These are phyloP conservation scores for Neurospora intermedia DNA, from an alignment of 495 filamentous ascomycete species.

Conservation along the genomic window DNA sequence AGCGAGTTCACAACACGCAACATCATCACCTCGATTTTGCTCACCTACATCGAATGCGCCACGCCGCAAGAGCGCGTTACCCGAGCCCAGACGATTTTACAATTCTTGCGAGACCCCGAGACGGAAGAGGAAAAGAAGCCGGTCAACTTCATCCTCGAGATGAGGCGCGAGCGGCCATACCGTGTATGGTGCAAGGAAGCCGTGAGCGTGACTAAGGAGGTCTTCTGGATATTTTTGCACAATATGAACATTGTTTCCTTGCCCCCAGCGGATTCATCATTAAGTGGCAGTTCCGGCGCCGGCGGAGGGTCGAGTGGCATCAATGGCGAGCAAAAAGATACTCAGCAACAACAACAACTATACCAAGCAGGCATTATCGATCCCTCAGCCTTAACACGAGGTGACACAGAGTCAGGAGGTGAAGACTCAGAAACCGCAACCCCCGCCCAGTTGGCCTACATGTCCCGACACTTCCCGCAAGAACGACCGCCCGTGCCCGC, in stretches of 20 bases:
- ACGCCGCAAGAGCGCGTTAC: constrained; percentile 40
- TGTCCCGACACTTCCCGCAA: constrained; percentile 69
- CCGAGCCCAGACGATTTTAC: constrained; percentile 58
- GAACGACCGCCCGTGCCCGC: constrained; percentile 85
- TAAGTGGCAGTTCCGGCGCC: not conserved
- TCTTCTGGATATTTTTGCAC: constrained; percentile 99
- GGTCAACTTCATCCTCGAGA: constrained; percentile 76
- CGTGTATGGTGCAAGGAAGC: constrained; percentile 90
- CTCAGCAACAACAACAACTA: not conserved
- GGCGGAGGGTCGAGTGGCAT: constrained; percentile 2
- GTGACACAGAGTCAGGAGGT: constrained; percentile 1
- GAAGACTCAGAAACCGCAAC: constrained; percentile 18
- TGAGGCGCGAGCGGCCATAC: constrained; percentile 80
- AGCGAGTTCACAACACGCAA: constrained; percentile 88
- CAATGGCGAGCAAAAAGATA: not conserved
- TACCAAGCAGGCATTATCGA: not conserved
- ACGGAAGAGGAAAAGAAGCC: constrained; percentile 64
- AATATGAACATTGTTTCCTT: constrained; percentile 76
- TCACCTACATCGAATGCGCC: constrained; percentile 65
- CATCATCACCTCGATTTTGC: constrained; percentile 76
- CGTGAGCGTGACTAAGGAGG: constrained; percentile 87
- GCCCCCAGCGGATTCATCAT: constrained; percentile 25
- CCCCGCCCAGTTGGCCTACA: constrained; percentile 36
- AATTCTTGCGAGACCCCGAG: constrained; percentile 71
- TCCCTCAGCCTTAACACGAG: not conserved